Conservation (phyloP, 2,329 filamentous ascomycete genomes). For the Onygena corvina region DNA sequence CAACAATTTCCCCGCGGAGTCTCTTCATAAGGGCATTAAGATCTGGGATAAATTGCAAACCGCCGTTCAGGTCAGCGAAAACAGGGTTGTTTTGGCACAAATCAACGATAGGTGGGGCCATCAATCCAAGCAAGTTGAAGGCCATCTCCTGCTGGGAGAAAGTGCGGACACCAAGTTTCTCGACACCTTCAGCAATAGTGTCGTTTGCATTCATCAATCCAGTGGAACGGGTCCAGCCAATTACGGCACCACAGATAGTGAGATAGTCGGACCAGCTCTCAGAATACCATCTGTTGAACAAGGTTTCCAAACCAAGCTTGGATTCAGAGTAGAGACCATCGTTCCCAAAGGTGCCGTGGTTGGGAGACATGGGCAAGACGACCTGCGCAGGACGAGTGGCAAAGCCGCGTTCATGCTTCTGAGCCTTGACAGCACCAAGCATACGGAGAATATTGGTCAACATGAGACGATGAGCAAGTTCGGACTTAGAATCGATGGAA, state of each 20-base stretch:
- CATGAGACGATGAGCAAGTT: constrained; percentile 98
- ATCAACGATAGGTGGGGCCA: constrained; percentile 88
- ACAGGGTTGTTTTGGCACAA: constrained; percentile 92
- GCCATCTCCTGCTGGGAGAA: constrained; percentile 99
- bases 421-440: constrained; percentile 75
- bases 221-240: constrained; percentile 97
- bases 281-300: constrained; percentile 97
- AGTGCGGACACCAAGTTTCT: constrained; percentile 90
- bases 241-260: constrained; percentile 94
- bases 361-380: constrained; percentile 87
- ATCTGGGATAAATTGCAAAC: constrained; percentile 92
- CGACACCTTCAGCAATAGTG: constrained; percentile 89
- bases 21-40: constrained; percentile 89
- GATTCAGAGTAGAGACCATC: constrained; percentile 98
- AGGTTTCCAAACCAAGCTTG: constrained; percentile 88
- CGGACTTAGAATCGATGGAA: constrained; percentile 89
- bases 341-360: constrained; percentile 96
- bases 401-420: constrained; percentile 78
- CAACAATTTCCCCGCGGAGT: constrained; percentile 85
- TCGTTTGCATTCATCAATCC: constrained; percentile 98
- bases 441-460: constrained; percentile 90
- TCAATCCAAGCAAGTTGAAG: constrained; percentile 91
- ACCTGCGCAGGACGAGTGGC: constrained; percentile 95
- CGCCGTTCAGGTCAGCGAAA: constrained; percentile 94
- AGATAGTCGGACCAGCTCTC: constrained; percentile 97